Conservation (phyloP, 1,284 basidiomycete genomes). For the Acaromyces ingoldii region DNA sequence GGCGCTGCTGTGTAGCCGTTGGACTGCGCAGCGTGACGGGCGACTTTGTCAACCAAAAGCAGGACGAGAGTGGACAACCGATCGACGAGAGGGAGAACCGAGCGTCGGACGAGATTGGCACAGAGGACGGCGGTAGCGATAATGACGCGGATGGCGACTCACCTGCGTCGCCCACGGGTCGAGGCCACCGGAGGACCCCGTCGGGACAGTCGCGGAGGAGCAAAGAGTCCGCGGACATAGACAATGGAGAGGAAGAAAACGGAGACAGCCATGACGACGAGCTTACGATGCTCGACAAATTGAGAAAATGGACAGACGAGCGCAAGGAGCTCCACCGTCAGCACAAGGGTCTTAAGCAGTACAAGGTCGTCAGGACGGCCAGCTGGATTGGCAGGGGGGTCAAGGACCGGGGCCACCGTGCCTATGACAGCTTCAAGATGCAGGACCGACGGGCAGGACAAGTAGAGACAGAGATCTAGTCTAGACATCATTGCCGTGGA, state of each 20-base stretch:
- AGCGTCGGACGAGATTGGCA: neutral
- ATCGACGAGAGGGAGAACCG: neutral
- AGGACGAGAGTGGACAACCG: neutral
- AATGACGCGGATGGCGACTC: neutral
- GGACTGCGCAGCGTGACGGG: conserved; percentile 21
- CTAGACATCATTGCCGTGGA: too few species aligned
- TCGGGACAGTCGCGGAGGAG: too few species aligned
- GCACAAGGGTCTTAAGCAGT: conserved; percentile 25
- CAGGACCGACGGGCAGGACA: conserved; percentile 16
- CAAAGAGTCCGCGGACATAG: conserved; percentile 6
- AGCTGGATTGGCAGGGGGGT: conserved; percentile 18
- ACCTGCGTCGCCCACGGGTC: neutral
- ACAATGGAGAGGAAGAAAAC: conserved; percentile 6
- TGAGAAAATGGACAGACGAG: conserved; percentile 24
- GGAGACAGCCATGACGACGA: too few species aligned
- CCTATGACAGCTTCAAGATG: conserved; percentile 14
- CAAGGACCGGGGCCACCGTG: conserved; percentile 7
- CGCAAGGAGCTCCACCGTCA: conserved; percentile 25
- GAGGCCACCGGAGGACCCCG: too few species aligned
- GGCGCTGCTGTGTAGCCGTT: conserved; percentile 20
- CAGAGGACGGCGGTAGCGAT: neutral
- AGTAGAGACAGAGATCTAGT: conserved; percentile 26
- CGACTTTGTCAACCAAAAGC: conserved; percentile 18
- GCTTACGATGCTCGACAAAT: conserved; percentile 26
- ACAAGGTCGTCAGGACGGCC: conserved; percentile 25